These are phyloP conservation scores for Mortierella sp. DNA, from an alignment of 371 early-diverging fungal species.

Conservation along the genomic window DNA sequence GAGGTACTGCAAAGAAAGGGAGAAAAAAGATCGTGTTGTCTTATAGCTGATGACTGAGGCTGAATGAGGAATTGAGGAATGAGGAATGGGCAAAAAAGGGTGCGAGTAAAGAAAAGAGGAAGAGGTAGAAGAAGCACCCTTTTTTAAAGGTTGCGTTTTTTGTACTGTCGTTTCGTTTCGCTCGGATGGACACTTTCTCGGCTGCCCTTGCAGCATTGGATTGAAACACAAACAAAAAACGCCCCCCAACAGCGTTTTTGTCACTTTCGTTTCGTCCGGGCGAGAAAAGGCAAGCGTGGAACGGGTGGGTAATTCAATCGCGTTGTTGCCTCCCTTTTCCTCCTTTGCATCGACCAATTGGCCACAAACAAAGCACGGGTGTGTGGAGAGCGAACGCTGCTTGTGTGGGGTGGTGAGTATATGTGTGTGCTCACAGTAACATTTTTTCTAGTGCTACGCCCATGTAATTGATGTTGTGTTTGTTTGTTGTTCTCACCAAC, in stretches of 20 bases:
- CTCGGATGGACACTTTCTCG: neutral
- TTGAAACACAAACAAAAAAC: neutral
- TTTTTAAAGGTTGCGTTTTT: neutral
- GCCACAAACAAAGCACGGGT: neutral
- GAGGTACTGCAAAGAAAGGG: neutral
- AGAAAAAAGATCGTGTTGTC: neutral
- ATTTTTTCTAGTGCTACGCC: neutral
- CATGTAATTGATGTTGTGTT: constrained; percentile 3
- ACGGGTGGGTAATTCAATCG: constrained; percentile 1
- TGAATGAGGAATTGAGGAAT: neutral
- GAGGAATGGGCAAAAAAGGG: neutral
- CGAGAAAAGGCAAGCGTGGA: neutral
- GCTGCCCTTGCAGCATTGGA: constrained; percentile 7
- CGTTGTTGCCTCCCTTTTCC: neutral
- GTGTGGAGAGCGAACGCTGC: neutral
- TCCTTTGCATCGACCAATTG: neutral
- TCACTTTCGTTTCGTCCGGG: constrained; percentile 5
- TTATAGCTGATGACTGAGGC: too few relatives aligned
- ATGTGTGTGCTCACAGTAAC: neutral
- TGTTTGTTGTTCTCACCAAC: neutral
- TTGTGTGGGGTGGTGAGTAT: neutral
- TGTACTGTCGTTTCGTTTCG: neutral
- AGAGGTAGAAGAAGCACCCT: neutral
- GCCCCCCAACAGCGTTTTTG: neutral
- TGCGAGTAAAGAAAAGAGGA: neutral